Evolutionary conservation across 2,329 filamentous ascomycete genomes (phyloP).

Genomic region (Fusarium sp.): DNA sequence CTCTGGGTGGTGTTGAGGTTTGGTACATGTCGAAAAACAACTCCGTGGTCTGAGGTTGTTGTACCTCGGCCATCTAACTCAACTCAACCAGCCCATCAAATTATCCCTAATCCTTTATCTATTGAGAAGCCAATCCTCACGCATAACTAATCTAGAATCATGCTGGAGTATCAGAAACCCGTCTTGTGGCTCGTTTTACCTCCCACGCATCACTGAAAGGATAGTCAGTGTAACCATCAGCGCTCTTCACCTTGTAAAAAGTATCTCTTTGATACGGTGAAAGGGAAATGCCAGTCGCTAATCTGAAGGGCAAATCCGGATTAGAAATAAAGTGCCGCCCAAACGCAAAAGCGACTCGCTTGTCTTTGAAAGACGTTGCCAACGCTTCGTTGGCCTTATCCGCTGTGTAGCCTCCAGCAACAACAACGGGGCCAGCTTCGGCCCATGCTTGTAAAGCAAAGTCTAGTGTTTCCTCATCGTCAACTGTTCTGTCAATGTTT

Average conservation of each 20-base stretch:
- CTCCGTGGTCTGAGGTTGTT: too few species aligned
- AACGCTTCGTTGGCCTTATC: constrained; percentile 48
- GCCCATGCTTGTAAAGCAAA: constrained; percentile 52
- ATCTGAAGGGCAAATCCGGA: constrained; percentile 39
- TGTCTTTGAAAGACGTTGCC: constrained; percentile 43
- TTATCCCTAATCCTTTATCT: too few species aligned
- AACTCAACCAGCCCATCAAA: too few species aligned
- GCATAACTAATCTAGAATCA: too few species aligned
- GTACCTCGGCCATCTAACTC: too few species aligned
- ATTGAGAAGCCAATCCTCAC: not conserved
- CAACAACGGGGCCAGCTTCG: constrained; percentile 45
- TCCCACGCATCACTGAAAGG: constrained; percentile 27
- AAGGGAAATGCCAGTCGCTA: constrained; percentile 38
- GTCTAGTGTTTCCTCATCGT: constrained; percentile 50
- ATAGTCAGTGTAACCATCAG: constrained; percentile 47
- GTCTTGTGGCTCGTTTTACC: not conserved
- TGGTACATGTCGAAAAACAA: too few species aligned
- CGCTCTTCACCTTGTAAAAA: constrained; percentile 45
- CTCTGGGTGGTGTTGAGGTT: too few species aligned
- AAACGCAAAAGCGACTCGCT: constrained; percentile 50
- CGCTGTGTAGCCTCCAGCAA: constrained; percentile 52
- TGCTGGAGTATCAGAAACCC: too few species aligned
- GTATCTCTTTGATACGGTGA: constrained; percentile 46
- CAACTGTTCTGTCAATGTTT: constrained; percentile 53
- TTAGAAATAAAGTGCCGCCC: constrained; percentile 50